Evolutionary conservation across 306 rosid genomes (phyloP), one percentile per base, ranked within the genome.

Genomic region (Vigna mungo): DNA sequence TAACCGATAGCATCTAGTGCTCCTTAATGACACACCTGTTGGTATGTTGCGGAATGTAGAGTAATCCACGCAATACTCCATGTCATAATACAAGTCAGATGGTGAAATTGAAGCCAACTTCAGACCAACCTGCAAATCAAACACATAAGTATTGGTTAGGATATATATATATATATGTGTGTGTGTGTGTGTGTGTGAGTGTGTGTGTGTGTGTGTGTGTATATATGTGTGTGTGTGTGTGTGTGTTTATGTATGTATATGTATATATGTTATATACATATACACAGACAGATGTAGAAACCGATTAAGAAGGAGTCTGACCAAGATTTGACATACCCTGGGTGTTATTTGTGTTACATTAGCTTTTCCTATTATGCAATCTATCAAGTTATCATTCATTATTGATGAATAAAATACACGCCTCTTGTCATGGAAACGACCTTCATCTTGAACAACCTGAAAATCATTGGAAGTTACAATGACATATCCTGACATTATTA

Each of bases 11-110:
- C 64, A 82, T 54, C 30, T 11, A 27, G 32, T 37, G 56, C 64
- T 68, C 61, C 63, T 83, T 69, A 63, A 83, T 51, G 61, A 68
- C 94, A 77, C 58, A 92, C 98, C 94, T 63, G 80, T 25, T 55
- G 74, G 83, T 51, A 88, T 53, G 66, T 85, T 76, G 54, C 87
- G 93, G 82, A 94, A 94, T 60, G 98, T 89, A 47, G 98, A 92
- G 83, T 94, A 94, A 9, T 94, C 96, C 65, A 94, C 90, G 27
- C 96, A 89, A 76, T 94, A 94, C 80, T 92, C 98, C 98, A 92
- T 94, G 74, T 94, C 96, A 82, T 86, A 94, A 82, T 87, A 94
- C 55, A 87, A 92, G 82, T 90, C 90, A 68, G 81, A 76, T 20
- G 89, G 83, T 47, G 62, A 74, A 82, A 82, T 52, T 69, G 89